Evolutionary conservation across 1,139 yeast genomes (phyloP).

Genomic region (Geotrichum histeridarum): DNA sequence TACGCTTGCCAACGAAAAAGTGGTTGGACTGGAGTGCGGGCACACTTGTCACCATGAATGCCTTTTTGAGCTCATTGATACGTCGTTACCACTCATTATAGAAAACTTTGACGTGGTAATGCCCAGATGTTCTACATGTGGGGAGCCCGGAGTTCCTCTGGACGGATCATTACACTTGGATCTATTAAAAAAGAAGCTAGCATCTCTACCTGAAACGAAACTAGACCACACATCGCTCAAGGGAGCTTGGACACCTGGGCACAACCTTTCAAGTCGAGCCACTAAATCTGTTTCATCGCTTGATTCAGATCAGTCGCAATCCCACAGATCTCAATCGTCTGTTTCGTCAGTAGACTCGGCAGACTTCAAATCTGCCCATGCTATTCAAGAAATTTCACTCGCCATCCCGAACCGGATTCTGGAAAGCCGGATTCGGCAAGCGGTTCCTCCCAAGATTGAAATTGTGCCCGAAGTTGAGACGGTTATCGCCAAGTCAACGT

Average conservation of each 20-base stretch:
- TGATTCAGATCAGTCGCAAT: slow-evolving; percentile 7
- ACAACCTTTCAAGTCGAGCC: slow-evolving; percentile 10
- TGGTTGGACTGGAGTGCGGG: slow-evolving; percentile 26
- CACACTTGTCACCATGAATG: slow-evolving; percentile 31
- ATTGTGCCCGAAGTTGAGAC: slow-evolving; percentile 24
- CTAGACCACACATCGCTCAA: neutral
- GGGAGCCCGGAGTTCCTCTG: slow-evolving; percentile 26
- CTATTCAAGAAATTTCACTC: slow-evolving; percentile 12
- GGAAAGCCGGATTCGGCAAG: slow-evolving; percentile 14
- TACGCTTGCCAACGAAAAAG: slow-evolving; percentile 26
- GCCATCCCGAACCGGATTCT: slow-evolving; percentile 18
- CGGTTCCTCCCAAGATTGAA: slow-evolving; percentile 19
- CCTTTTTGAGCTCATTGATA: slow-evolving; percentile 24
- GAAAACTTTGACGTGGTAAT: slow-evolving; percentile 21
- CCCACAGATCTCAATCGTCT: slow-evolving; percentile 11
- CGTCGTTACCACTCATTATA: slow-evolving; percentile 14
- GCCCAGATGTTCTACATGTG: slow-evolving; percentile 31
- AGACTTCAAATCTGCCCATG: neutral
- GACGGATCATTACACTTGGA: slow-evolving; percentile 25
- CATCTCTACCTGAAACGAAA: slow-evolving; percentile 10
- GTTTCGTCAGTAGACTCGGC: slow-evolving; percentile 8
- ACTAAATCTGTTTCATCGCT: slow-evolving; percentile 10
- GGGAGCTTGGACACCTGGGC: neutral
- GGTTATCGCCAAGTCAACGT: slow-evolving; percentile 7
- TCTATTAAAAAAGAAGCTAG: slow-evolving; percentile 23